These are phyloP conservation scores for Terana coerulea DNA, from an alignment of 768 basidiomycete genomes.

Conservation along the genomic window DNA sequence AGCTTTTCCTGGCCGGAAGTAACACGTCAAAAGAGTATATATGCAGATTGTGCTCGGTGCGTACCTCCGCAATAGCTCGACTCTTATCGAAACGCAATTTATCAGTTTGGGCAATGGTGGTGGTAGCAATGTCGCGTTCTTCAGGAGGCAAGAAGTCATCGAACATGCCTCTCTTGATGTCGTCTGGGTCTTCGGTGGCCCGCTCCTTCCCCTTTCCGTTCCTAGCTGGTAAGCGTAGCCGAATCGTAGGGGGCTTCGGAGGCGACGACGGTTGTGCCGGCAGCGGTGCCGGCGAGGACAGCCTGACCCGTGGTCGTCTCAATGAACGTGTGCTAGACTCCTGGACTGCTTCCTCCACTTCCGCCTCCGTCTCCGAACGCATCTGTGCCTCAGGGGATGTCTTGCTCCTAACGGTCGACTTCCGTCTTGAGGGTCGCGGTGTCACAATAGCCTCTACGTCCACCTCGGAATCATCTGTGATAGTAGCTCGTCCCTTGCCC, in stretches of 20 bases:
- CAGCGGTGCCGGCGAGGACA: conserved; percentile 35
- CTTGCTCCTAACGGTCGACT: conserved; percentile 3
- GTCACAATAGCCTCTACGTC: conserved; percentile 29
- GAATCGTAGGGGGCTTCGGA: conserved; percentile 39
- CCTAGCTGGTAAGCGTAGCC: conserved; percentile 54
- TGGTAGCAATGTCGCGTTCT: conserved; percentile 73
- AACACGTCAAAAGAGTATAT: too few species aligned
- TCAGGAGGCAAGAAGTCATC: conserved; percentile 71
- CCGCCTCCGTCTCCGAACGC: conserved; percentile 11
- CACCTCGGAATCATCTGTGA: conserved; percentile 27
- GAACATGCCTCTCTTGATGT: conserved; percentile 62
- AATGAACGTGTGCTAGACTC: conserved; percentile 11
- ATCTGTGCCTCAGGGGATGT: conserved; percentile 17
- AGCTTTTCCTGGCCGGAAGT: conserved; percentile 25
- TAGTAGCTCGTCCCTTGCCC: conserved; percentile 21
- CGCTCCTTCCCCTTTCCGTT: conserved; percentile 68
- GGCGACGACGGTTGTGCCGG: conserved; percentile 24
- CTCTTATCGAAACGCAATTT: conserved; percentile 72
- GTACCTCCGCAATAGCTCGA: conserved; percentile 70
- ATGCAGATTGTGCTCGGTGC: too few species aligned
- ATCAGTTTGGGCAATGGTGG: conserved; percentile 57
- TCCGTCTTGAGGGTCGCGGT: conserved; percentile 29
- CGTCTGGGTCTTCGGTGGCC: conserved; percentile 48
- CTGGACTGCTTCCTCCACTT: conserved; percentile 20
- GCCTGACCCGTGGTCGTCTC: conserved; percentile 47